phyloP scores from a whole-genome alignment of 257 asterid genomes.

The Penstemon newberryi region DNA sequence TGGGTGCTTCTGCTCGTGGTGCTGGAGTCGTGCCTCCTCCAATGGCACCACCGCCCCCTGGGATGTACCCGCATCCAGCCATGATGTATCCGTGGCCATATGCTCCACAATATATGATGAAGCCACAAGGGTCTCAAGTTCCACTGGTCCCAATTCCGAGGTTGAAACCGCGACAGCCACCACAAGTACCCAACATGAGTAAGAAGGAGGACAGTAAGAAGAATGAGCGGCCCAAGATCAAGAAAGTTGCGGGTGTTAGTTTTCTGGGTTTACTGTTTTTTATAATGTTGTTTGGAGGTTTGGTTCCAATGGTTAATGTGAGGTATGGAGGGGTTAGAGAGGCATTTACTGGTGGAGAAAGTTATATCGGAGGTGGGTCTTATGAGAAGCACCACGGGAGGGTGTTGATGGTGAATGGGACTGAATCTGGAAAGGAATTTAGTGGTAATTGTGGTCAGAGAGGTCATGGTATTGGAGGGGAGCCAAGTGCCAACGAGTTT shows the following conservation, averaged over 20 bases:
- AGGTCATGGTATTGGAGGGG: slow-evolving; percentile 33
- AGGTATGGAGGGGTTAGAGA: slow-evolving; percentile 67
- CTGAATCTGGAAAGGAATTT: slow-evolving; percentile 34
- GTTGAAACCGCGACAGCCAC: slow-evolving; percentile 52
- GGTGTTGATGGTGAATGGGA: slow-evolving; percentile 58
- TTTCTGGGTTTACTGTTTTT: slow-evolving; percentile 74
- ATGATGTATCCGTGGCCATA: slow-evolving; percentile 81
- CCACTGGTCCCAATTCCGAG: slow-evolving; percentile 88
- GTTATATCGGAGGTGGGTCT: slow-evolving; percentile 37
- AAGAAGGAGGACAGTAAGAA: slow-evolving; percentile 65
- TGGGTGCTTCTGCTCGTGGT: slow-evolving; percentile 39
- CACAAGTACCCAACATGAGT: slow-evolving; percentile 40
- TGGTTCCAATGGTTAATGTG: slow-evolving; percentile 64
- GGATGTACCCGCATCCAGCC: slow-evolving; percentile 60
- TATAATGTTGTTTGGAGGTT: slow-evolving; percentile 68
- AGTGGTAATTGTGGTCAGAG: slow-evolving; percentile 26
- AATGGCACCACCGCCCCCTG: slow-evolving; percentile 51
- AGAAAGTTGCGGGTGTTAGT: slow-evolving; percentile 84
- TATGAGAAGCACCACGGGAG: slow-evolving; percentile 52
- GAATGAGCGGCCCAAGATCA: slow-evolving; percentile 53
- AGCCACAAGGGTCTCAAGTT: slow-evolving; percentile 82
- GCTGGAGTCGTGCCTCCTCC: slow-evolving; percentile 40
- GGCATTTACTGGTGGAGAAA: slow-evolving; percentile 42
- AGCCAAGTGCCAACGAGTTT: slow-evolving; percentile 28
- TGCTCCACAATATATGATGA: slow-evolving; percentile 65